Evolutionary conservation across 495 filamentous ascomycete genomes (phyloP).

Genomic region (Annulohypoxylon nitens): DNA sequence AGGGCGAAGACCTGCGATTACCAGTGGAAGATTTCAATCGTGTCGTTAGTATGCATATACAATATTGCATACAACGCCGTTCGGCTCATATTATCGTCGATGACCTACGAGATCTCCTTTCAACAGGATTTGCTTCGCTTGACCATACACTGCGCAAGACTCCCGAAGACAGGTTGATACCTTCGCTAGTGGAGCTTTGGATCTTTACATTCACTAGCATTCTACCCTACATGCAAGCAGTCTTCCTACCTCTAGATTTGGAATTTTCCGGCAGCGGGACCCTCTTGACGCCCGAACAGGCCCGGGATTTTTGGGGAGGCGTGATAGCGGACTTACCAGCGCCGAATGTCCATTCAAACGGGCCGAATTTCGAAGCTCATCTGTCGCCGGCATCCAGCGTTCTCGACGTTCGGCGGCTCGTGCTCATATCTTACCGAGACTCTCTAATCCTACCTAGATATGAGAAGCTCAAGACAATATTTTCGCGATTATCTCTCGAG

Average conservation of each 20-base stretch:
- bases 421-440: slow-evolving; percentile 91
- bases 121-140: slow-evolving; percentile 86
- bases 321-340: slow-evolving; percentile 54
- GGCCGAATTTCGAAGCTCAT: slow-evolving; percentile 44
- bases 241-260: slow-evolving; percentile 92
- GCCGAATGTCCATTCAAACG: slow-evolving; percentile 33
- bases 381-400: slow-evolving; percentile 56
- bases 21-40: slow-evolving; percentile 96
- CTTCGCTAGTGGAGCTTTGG: slow-evolving; percentile 93
- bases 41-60: slow-evolving; percentile 82
- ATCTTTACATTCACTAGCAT: slow-evolving; percentile 89
- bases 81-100: slow-evolving; percentile 77
- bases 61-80: slow-evolving; percentile 78
- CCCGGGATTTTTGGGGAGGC: slow-evolving; percentile 88
- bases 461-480: slow-evolving; percentile 86
- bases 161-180: slow-evolving; percentile 85
- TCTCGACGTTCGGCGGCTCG: slow-evolving; percentile 90
- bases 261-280: slow-evolving; percentile 90
- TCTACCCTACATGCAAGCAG: slow-evolving; percentile 94
- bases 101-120: slow-evolving; percentile 82
- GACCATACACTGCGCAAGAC: slow-evolving; percentile 82
- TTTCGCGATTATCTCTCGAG: slow-evolving; percentile 90
- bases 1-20: slow-evolving; percentile 88
- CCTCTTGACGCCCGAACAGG: slow-evolving; percentile 79
- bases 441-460: slow-evolving; percentile 86